phyloP scores from a whole-genome alignment of 768 basidiomycete genomes.

The Calocybe indica region DNA sequence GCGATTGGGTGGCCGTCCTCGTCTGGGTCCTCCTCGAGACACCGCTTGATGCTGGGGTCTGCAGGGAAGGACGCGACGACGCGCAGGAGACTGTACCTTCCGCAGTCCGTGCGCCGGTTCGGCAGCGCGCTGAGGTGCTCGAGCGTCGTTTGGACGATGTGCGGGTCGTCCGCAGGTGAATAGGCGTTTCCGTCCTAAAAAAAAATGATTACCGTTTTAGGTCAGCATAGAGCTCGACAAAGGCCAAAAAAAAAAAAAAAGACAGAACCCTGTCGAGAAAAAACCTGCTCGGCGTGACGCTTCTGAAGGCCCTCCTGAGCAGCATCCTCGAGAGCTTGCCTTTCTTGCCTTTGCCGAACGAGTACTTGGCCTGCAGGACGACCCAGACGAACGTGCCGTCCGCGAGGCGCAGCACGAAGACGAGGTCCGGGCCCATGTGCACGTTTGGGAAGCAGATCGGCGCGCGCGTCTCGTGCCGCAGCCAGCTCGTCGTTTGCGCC shows the following conservation, averaged over 20 bases:
- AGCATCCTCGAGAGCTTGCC: conserved; percentile 20
- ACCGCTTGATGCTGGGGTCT: conserved; percentile 28
- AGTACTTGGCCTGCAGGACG: conserved; percentile 35
- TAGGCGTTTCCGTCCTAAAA: conserved; percentile 28
- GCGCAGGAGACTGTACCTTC: conserved; percentile 35
- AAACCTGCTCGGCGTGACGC: conserved; percentile 35
- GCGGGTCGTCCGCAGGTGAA: conserved; percentile 25
- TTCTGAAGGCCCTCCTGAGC: conserved; percentile 31
- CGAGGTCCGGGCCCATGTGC: conserved; percentile 36
- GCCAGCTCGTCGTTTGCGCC: conserved; percentile 27
- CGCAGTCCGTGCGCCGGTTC: conserved; percentile 26
- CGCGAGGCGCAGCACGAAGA: conserved; percentile 31
- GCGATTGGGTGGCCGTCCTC: conserved; percentile 33
- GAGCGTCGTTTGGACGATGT: conserved; percentile 20
- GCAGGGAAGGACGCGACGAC: conserved; percentile 37
- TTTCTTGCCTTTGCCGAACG: conserved; percentile 19
- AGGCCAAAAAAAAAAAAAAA: neutral
- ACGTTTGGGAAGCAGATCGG: conserved; percentile 36
- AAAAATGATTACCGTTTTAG: neutral
- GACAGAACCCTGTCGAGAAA: conserved; percentile 31
- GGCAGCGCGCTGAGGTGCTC: conserved; percentile 24
- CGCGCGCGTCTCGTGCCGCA: conserved; percentile 21
- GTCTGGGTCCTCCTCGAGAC: conserved; percentile 32
- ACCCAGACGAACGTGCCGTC: conserved; percentile 35
- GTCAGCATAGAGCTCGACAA: neutral